A percentile compares a stretch with the other conserved stretches of the same genome.
Evolutionary conservation across 257 asterid species (phyloP).

Genomic region (Solanum infundibuliforme): DNA sequence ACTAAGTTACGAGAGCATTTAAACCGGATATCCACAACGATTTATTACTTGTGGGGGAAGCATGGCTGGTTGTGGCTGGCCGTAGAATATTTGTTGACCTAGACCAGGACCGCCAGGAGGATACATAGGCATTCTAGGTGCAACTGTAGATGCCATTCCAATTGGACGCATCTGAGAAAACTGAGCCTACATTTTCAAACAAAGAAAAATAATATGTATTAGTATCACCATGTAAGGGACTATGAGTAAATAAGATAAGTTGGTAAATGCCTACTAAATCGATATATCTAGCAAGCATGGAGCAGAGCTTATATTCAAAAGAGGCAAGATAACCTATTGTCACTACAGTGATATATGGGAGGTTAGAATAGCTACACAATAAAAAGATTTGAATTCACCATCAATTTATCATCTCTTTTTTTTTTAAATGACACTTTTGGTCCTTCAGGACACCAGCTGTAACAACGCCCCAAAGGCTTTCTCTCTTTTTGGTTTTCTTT

Average conservation of each 20-base stretch:
- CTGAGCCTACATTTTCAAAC: conserved; percentile 46
- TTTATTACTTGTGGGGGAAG: conserved; percentile 66
- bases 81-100: conserved; percentile 86
- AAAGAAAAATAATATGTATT: background rate
- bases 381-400: background rate
- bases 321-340: background rate
- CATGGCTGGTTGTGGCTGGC: conserved; percentile 77
- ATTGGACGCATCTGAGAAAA: conserved; percentile 86
- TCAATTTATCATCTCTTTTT: background rate
- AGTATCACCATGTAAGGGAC: background rate
- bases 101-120: conserved; percentile 81
- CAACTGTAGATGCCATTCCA: conserved; percentile 54
- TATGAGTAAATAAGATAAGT: background rate
- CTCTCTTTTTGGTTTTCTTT: background rate
- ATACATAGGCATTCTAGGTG: conserved; percentile 76
- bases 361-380: background rate
- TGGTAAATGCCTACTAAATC: background rate
- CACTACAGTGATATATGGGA: background rate
- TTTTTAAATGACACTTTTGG: background rate
- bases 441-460: background rate
- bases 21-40: background rate
- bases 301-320: background rate
- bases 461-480: background rate
- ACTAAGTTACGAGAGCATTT: background rate
- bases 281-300: background rate